These are phyloP conservation scores for Petasospora rhodanensis DNA, from an alignment of 1,139 yeast species.

Conservation along the genomic window DNA sequence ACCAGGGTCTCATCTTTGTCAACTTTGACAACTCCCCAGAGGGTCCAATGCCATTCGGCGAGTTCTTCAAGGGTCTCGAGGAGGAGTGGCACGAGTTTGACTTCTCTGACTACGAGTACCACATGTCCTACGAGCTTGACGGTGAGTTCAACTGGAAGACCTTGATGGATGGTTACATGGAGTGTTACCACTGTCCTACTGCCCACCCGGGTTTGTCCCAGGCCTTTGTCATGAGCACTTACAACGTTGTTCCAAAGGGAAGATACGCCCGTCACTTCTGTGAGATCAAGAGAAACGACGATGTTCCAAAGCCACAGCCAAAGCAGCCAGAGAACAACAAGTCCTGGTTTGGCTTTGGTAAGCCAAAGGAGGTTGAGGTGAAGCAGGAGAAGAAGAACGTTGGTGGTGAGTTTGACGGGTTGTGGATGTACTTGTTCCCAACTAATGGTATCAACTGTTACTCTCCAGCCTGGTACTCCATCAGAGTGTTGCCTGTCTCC, in stretches of 20 bases:
- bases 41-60: constrained; percentile 40
- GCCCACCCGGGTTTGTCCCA: constrained; percentile 57
- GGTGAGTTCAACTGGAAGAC: constrained; percentile 66
- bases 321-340: constrained; percentile 22
- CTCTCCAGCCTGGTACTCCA: constrained; percentile 64
- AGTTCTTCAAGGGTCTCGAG: constrained; percentile 48
- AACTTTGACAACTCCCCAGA: constrained; percentile 40
- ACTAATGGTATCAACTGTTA: constrained; percentile 58
- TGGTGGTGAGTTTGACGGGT: constrained; percentile 56
- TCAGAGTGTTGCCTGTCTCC: constrained; percentile 50
- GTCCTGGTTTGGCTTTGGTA: constrained; percentile 51
- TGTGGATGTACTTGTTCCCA: constrained; percentile 59
- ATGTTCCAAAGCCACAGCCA: constrained; percentile 28
- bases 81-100: constrained; percentile 52
- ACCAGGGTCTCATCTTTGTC: constrained; percentile 53
- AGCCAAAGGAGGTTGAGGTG: constrained; percentile 26
- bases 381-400: constrained; percentile 34
- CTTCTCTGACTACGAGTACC: constrained; percentile 55
- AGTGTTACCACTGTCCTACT: constrained; percentile 63
- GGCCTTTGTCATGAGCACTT: constrained; percentile 61
- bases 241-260: constrained; percentile 54
- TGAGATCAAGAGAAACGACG: constrained; percentile 44
- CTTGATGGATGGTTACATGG: constrained; percentile 63
- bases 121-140: constrained; percentile 61
- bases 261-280: constrained; percentile 62